phyloP scores from a whole-genome alignment of 495 filamentous ascomycete species.

The Penicillium bialowiezense region DNA sequence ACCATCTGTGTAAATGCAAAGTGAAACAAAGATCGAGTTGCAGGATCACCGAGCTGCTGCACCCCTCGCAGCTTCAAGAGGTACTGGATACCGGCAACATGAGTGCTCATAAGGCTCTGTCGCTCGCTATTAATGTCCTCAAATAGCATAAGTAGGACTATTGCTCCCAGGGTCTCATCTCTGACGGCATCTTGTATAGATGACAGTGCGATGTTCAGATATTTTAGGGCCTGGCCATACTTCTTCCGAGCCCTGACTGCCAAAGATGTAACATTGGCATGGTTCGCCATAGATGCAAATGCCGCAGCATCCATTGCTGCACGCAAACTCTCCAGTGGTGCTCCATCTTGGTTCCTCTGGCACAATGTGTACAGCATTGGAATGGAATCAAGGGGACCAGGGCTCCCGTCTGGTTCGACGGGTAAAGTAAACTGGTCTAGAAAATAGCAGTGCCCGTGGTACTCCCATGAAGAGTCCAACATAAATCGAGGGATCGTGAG shows the following conservation, averaged over 20 bases:
- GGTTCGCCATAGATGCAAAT: slow-evolving; percentile 7
- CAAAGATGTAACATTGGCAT: slow-evolving; percentile 3
- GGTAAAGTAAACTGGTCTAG: slow-evolving; percentile 15
- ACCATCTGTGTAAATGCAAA: slow-evolving; percentile 19
- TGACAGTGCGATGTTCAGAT: slow-evolving; percentile 4
- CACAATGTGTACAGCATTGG: slow-evolving; percentile 14
- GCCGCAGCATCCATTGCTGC: slow-evolving; percentile 15
- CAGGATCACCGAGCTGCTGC: slow-evolving; percentile 6
- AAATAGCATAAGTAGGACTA: slow-evolving; percentile 14
- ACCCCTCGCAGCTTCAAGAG: slow-evolving; percentile 9
- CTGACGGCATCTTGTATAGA: slow-evolving; percentile 3
- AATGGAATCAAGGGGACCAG: slow-evolving; percentile 12
- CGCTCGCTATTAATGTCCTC: slow-evolving; percentile 14
- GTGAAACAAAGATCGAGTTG: slow-evolving; percentile 15
- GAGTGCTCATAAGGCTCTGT: slow-evolving; percentile 16
- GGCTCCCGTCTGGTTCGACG: slow-evolving; percentile 7
- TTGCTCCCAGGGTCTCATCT: slow-evolving; percentile 13
- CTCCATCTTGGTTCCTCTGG: not conserved
- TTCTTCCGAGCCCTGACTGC: slow-evolving; percentile 2
- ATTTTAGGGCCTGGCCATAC: slow-evolving; percentile 10
- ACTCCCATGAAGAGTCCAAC: slow-evolving; percentile 8
- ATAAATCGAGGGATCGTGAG: not conserved
- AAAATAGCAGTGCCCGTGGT: slow-evolving; percentile 17
- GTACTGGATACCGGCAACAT: slow-evolving; percentile 11
- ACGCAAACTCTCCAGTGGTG: slow-evolving; percentile 6